Base-by-base conservation (phyloP, 208 protist genomes). In the Trypanosoma lewisi region DNA sequence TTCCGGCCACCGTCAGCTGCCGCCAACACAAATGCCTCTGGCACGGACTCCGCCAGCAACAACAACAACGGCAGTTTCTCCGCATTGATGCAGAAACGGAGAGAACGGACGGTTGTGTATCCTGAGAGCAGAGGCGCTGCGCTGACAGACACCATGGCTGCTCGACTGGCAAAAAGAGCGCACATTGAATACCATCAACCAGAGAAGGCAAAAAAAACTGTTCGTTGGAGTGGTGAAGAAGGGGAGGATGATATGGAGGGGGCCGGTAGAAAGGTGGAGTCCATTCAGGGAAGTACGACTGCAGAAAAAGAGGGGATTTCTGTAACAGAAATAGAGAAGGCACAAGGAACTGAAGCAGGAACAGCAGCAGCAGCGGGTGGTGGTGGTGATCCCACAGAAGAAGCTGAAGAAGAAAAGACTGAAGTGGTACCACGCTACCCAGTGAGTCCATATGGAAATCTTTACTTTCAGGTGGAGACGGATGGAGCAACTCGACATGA, bases 401-500 rank as follows among this genome's bases (percentile, higher is more conserved):
- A 55, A 6, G 54, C 30, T 48, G 44, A 42, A 34, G 57, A 60
- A n/a, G 44, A 66, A 63, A 44, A 60, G 16, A 49, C 12, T 21
- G 73, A 71, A 11, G 57, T 94, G 0, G 80, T 94, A 12, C 62
- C 73, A 8, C 77, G 78, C 51, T 89, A 88, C 61, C 83, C 87
- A 2, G 80, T 93, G 45, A 94, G 87, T 56, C 80, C 87, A 3
- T 69, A 89, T 59, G 80, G 82, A 2, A 89, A 82, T 61, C 67
- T 96, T 23, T 96, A 96, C 59, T 96, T 94, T 73, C 84, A 96
- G 54, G 77, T 91, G 12, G 79, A 91, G 66, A 91, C 80, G n/a
- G 86, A 96, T 34, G 82, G 70, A 14, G 90, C 80, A 6, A 91
- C 85, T 34, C 85, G 87, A 23, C 83, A 91, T 67, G 82, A 93